Evolutionary conservation across 1,139 yeast species (phyloP).

Genomic region (Scheffersomyces quercinus): DNA sequence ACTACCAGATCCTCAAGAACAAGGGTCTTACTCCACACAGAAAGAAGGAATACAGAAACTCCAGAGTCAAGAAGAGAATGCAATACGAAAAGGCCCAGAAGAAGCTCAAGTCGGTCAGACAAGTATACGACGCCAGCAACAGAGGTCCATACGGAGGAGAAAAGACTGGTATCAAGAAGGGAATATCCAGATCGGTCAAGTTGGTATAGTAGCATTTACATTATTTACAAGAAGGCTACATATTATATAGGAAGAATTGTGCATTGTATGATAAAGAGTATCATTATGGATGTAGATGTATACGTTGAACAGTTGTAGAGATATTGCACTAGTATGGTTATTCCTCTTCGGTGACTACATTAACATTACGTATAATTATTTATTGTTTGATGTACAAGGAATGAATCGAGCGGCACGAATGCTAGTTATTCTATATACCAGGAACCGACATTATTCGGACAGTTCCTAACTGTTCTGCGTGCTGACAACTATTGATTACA

Average conservation of each 20-base stretch:
- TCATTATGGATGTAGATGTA: too few relatives aligned
- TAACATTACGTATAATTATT: too few relatives aligned
- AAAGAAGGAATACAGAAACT: conserved; percentile 89
- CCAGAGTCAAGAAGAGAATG: conserved; percentile 98
- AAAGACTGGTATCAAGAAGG: conserved; percentile 95
- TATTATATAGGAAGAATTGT: not conserved
- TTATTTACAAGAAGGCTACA: not conserved
- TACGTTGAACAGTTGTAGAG: too few relatives aligned
- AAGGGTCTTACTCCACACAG: conserved; percentile 93
- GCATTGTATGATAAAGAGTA: too few relatives aligned
- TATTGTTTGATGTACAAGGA: too few relatives aligned
- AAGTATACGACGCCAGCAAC: conserved; percentile 72
- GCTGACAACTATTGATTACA: too few relatives aligned
- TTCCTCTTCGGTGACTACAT: too few relatives aligned
- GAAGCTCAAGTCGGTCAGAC: conserved; percentile 88
- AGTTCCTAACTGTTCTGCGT: too few relatives aligned
- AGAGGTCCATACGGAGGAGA: conserved; percentile 92
- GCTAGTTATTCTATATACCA: too few relatives aligned
- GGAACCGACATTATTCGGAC: too few relatives aligned
- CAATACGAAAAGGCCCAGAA: conserved; percentile 93
- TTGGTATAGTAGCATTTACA: conserved; percentile 35
- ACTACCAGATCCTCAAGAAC: conserved; percentile 89
- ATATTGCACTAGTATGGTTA: too few relatives aligned
- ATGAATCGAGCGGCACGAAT: too few relatives aligned
- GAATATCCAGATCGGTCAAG: conserved; percentile 81